These are phyloP conservation scores for Chytriomyces sp. DNA, from an alignment of 192 early-diverging fungal species.

Conservation along the genomic window DNA sequence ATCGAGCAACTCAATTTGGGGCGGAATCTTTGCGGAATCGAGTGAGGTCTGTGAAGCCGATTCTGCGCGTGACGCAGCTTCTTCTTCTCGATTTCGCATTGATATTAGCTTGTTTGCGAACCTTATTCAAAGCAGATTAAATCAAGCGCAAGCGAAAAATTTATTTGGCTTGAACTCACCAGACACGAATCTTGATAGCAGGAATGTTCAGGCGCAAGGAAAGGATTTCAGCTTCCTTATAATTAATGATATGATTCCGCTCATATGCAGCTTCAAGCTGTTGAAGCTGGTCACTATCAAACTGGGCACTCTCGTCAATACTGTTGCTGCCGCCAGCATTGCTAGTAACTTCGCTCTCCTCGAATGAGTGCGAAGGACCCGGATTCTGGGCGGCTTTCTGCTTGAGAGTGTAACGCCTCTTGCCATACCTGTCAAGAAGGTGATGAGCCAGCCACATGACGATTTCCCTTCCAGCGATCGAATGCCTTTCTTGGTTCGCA, in stretches of 20 bases:
- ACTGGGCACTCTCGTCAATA: background rate
- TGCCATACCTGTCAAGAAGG: slow-evolving; percentile 1
- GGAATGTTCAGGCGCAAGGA: background rate
- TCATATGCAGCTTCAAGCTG: background rate
- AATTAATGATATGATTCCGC: background rate
- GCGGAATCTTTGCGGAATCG: background rate
- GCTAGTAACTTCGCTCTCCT: background rate
- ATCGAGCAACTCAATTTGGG: background rate
- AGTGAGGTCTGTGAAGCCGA: background rate
- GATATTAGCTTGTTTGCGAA: slow-evolving; percentile 1
- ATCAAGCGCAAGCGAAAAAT: background rate
- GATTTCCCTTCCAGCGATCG: background rate
- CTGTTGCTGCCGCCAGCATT: background rate
- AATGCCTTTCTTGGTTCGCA: background rate
- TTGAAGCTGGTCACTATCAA: background rate
- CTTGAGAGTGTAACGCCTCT: slow-evolving; percentile 5
- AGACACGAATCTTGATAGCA: background rate
- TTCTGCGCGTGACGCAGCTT: background rate
- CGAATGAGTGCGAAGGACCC: no score
- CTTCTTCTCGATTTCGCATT: background rate
- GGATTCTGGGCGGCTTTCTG: slow-evolving; percentile 1
- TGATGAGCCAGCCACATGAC: background rate
- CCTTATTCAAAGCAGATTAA: background rate
- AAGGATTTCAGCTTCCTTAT: background rate
- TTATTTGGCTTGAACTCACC: background rate